Conservation (phyloP, 2,329 filamentous ascomycete genomes). For the Xylaria sp. region DNA sequence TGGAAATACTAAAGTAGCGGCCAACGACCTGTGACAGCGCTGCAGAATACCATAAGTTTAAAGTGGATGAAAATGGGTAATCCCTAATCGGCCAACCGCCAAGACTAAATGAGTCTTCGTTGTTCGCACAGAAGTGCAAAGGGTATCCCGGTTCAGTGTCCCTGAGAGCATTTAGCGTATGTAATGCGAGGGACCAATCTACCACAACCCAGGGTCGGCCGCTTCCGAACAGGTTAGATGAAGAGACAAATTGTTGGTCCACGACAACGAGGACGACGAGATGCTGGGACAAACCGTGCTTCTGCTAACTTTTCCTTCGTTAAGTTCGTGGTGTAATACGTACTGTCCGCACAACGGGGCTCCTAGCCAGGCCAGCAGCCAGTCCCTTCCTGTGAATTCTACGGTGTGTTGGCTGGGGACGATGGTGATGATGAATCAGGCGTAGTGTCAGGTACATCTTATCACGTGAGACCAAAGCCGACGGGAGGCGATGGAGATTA, state of each 20-base stretch:
- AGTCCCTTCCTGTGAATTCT: background rate
- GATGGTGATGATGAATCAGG: background rate
- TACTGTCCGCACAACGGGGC: background rate
- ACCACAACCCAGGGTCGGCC: background rate
- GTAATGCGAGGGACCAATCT: background rate
- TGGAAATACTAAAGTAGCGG: background rate
- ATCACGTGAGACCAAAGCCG: slow-evolving; percentile 2
- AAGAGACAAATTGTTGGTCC: too few species aligned
- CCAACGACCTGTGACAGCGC: background rate
- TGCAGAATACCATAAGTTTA: background rate
- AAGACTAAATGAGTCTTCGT: background rate
- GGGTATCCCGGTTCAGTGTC: slow-evolving; percentile 7
- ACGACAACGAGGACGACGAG: background rate
- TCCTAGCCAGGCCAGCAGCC: background rate
- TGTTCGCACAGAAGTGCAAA: background rate
- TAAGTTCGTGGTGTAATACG: background rate
- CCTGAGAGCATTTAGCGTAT: background rate
- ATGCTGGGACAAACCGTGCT: background rate
- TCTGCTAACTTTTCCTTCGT: background rate
- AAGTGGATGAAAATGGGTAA: slow-evolving; percentile 5
- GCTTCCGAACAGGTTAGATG: background rate
- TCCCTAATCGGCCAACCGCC: background rate
- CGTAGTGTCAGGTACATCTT: background rate
- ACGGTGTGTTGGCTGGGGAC: background rate
- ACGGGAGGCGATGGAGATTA: background rate